Percentiles rank a stretch among this genome's conserved stretches.
Evolutionary conservation across 805 yeast species (phyloP).

Genomic region (Kurtzmaniella fragi): DNA sequence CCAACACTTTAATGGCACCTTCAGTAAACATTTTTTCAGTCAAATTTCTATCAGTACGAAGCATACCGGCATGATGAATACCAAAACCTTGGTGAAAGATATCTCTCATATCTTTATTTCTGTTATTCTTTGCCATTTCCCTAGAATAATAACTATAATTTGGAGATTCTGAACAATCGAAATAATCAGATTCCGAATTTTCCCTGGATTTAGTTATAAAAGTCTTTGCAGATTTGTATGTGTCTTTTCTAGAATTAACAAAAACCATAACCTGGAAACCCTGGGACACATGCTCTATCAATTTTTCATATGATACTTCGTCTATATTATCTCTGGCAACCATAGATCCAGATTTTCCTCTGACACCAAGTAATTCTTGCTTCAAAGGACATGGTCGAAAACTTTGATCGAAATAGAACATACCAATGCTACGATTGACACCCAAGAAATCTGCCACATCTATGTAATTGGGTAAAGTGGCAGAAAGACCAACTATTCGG

Average conservation of each 20-base stretch:
- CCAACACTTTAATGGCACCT: slow-evolving; percentile 84
- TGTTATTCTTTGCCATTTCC: slow-evolving; percentile 64
- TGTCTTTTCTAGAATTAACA: slow-evolving; percentile 93
- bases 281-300: slow-evolving; percentile 55
- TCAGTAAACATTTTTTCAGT: slow-evolving; percentile 81
- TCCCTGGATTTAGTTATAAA: slow-evolving; percentile 66
- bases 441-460: slow-evolving; percentile 95
- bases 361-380: slow-evolving; percentile 82
- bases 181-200: slow-evolving; percentile 49
- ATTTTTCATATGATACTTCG: slow-evolving; percentile 67
- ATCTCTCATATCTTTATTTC: slow-evolving; percentile 76
- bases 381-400: slow-evolving; percentile 92
- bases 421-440: slow-evolving; percentile 83
- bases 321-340: slow-evolving; percentile 73
- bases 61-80: slow-evolving; percentile 96
- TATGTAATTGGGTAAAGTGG: slow-evolving; percentile 84
- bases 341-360: slow-evolving; percentile 77
- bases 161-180: slow-evolving; percentile 48
- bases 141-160: slow-evolving; percentile 43
- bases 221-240: slow-evolving; percentile 73
- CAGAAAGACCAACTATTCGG: slow-evolving; percentile 89
- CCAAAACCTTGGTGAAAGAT: slow-evolving; percentile 82
- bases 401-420: slow-evolving; percentile 90
- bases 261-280: slow-evolving; percentile 95
- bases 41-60: slow-evolving; percentile 81